Evolutionary conservation across 768 basidiomycete genomes (phyloP).

Genomic region (Pleurotus ostreatus): DNA sequence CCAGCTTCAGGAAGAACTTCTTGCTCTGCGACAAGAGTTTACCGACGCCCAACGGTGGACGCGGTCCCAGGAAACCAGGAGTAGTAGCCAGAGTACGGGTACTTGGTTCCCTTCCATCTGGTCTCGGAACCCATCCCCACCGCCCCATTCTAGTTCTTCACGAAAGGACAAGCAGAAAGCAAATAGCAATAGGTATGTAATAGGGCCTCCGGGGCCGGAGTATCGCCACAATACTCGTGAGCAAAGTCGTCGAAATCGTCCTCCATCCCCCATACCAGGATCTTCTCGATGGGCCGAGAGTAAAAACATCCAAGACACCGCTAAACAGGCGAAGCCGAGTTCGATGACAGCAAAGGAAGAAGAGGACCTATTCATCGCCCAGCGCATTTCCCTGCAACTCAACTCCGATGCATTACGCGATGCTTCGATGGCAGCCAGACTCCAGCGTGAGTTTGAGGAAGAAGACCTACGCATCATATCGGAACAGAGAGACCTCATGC

Average conservation of each 20-base stretch:
- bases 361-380: conserved; percentile 1
- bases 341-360: background rate
- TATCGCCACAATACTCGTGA: background rate
- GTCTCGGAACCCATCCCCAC: background rate
- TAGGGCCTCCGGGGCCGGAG: background rate
- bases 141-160: background rate
- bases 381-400: background rate
- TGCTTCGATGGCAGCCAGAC: conserved; percentile 20
- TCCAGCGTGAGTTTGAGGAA: conserved; percentile 35
- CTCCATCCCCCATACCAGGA: background rate
- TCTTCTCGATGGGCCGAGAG: no score
- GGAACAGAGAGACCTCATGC: background rate
- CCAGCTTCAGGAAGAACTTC: conserved; percentile 3
- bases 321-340: background rate
- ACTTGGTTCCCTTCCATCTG: background rate
- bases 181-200: background rate
- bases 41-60: background rate
- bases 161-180: conserved; percentile 1
- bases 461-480: background rate
- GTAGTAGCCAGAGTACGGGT: background rate
- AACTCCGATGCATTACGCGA: conserved; percentile 11
- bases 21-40: background rate
- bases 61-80: background rate
- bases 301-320: background rate
- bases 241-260: background rate